Base-by-base conservation (phyloP, 2,329 filamentous ascomycete genomes). In the Exophiala phaeomuriformis region DNA sequence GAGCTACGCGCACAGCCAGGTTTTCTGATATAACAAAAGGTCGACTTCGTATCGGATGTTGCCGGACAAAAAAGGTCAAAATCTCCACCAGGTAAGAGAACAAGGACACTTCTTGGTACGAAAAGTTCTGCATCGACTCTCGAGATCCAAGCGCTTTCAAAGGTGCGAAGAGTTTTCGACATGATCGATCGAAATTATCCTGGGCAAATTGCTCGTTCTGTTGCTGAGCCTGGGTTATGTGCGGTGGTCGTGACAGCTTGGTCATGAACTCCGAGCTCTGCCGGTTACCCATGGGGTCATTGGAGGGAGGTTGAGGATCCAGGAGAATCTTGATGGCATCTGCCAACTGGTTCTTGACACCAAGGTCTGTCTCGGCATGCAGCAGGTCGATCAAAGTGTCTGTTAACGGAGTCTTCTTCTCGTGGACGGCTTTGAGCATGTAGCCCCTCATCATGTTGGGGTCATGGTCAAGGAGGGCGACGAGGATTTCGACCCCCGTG, bases 381-480 rank as follows among this genome's bases (percentile, higher is more conserved):
- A 98, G 79, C 40, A 98, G 77, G 63, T 96, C 91, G 54, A 97
- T 95, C 39, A 98, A 74, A 0, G 88, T 94, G 67, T 97, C 93
- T 1, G 90, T 96, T 50, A 98, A 72, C 3, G 89, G 88, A 1
- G 84, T 82, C 62, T 88, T 83, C 66, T 90, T 90, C 60, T 96
- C 90, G 60, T 86, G 85, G 58, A 96, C 85, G 61, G 95, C 89
- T 58, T 90, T 88, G 69, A 95, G 91, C 63, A 97, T 90, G 51
- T 91, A 94, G 61, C 86, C 84, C 46, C 93, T 86, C 67, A 98
- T 91, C 85, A 96, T 90, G 63, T 90, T 82, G 2, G 91, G 86
- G 64, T 98, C 93, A 66, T 97, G 90, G 64, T 98, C 93, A 63
- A 98, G 93, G 71, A 97, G 84, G 3, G 90, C 88, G 5, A 96